Evolutionary conservation across 768 basidiomycete species (phyloP), one percentile per base, ranked within the genome.

Genomic region (Ramaria rubella): DNA sequence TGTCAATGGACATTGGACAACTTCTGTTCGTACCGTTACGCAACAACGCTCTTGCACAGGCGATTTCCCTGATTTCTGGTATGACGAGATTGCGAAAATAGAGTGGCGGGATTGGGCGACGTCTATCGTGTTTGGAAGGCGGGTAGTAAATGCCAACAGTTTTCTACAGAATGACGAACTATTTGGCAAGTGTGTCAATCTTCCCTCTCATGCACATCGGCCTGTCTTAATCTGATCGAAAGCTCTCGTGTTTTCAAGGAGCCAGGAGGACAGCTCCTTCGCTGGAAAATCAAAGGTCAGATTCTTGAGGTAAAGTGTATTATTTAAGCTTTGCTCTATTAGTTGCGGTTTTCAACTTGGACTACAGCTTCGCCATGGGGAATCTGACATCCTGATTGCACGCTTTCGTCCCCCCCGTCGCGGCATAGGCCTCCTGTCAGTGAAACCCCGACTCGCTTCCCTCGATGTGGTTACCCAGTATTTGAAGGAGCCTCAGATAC

Each of bases 151-250:
- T 6, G 30, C 27, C n/a, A 46, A 46, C n/a, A n/a, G 43, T 2
- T 55, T 46, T 21, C 19, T 55, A 40, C 42, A 23, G 17, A 33
- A 21, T 15, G 54, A 55, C 15, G 30, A 40, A 12, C 17, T 15
- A 27, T 49, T 56, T 49, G 44, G n/a, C 21, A 56, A 56, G 55
- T 56, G 33, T 34, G 55, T 55, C 42, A 24, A n/a, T n/a, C 21
- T 51, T 51, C n/a, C 38, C 27, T n/a, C n/a, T n/a, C n/a, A n/a
- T n/a, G n/a, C n/a, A n/a, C n/a, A n/a, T n/a, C n/a, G n/a, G n/a
- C n/a, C n/a, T n/a, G n/a, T n/a, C n/a, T 48, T 48, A 21, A n/a
- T 51, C n/a, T n/a, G n/a, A n/a, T n/a, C n/a, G n/a, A 45, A 12
- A 46, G 55, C 27, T 56, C 55, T 24, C 55, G 55, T n/a, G 29